These are phyloP conservation scores for Schwanniomyces polymorphus DNA, from an alignment of 805 yeast species.

Conservation along the genomic window DNA sequence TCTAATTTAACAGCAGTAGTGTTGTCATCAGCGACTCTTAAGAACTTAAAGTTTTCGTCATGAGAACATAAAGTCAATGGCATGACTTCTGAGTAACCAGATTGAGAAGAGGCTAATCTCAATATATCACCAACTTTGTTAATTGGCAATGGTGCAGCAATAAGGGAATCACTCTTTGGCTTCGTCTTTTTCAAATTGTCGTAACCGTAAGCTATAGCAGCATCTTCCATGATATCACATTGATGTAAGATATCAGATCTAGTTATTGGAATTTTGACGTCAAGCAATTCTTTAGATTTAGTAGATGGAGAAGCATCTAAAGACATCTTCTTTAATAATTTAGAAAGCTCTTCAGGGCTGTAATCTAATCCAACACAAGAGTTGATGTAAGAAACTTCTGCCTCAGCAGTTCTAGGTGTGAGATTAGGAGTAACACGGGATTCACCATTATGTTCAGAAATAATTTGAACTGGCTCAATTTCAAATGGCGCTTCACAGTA, in stretches of 20 bases:
- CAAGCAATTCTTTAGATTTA: slow-evolving; percentile 48
- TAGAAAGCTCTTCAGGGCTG: slow-evolving; percentile 63
- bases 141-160: slow-evolving; percentile 86
- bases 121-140: slow-evolving; percentile 89
- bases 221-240: slow-evolving; percentile 98
- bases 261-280: slow-evolving; percentile 83
- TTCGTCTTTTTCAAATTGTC: slow-evolving; percentile 79
- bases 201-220: slow-evolving; percentile 94
- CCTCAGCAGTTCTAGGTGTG: slow-evolving; percentile 63
- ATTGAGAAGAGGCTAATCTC: slow-evolving; percentile 87
- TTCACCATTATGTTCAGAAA: slow-evolving; percentile 77
- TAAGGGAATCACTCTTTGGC: slow-evolving; percentile 74
- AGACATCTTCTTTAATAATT: slow-evolving; percentile 78
- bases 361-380: slow-evolving; percentile 86
- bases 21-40: slow-evolving; percentile 71
- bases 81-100: slow-evolving; percentile 95
- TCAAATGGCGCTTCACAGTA: slow-evolving; percentile 81
- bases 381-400: slow-evolving; percentile 83
- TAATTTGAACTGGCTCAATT: slow-evolving; percentile 85
- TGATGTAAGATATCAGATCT: slow-evolving; percentile 95
- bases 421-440: slow-evolving; percentile 76
- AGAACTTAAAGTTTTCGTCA: slow-evolving; percentile 91
- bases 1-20: slow-evolving; percentile 85
- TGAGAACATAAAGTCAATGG: slow-evolving; percentile 95
- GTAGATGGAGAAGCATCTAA: slow-evolving; percentile 59